Evolutionary conservation across 1,139 yeast species (phyloP).

Genomic region (Hemisphaericaspora xylofermentans): DNA sequence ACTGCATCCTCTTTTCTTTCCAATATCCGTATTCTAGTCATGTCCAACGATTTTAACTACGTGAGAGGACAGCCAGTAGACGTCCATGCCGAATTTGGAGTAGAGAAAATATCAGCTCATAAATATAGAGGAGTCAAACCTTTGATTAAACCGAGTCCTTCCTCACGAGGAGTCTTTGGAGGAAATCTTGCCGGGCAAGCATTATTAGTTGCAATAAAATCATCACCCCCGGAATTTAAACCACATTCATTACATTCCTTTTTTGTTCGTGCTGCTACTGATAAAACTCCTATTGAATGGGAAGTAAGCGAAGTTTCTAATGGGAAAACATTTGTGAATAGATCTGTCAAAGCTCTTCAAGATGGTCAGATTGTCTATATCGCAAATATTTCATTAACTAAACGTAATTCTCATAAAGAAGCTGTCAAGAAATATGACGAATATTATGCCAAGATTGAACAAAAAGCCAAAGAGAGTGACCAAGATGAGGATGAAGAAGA

Average conservation of each 20-base stretch:
- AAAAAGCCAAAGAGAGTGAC: slow-evolving; percentile 17
- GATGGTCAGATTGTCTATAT: slow-evolving; percentile 49
- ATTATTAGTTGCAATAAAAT: slow-evolving; percentile 30
- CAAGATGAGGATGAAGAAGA: slow-evolving; percentile 29
- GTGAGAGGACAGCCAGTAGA: slow-evolving; percentile 13
- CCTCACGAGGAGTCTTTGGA: slow-evolving; percentile 34
- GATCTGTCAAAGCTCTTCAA: slow-evolving; percentile 59
- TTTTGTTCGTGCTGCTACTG: slow-evolving; percentile 28
- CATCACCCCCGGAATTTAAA: slow-evolving; percentile 27
- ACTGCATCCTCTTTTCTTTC: background rate
- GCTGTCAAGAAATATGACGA: slow-evolving; percentile 26
- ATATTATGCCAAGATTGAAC: slow-evolving; percentile 17
- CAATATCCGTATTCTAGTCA: no score
- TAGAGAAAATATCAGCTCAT: slow-evolving; percentile 18
- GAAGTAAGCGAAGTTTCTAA: slow-evolving; percentile 36
- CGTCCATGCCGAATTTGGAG: slow-evolving; percentile 22
- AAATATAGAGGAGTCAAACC: slow-evolving; percentile 25
- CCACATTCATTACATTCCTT: slow-evolving; percentile 41
- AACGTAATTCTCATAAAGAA: slow-evolving; percentile 27
- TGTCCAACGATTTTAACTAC: slow-evolving; percentile 7
- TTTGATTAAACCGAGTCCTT: slow-evolving; percentile 25
- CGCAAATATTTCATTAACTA: slow-evolving; percentile 53
- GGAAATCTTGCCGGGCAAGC: slow-evolving; percentile 41
- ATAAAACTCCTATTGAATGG: slow-evolving; percentile 29
- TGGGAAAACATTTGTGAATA: slow-evolving; percentile 62